phyloP scores from a whole-genome alignment of 345 rosid genomes.

The Eucalyptus sp. region DNA sequence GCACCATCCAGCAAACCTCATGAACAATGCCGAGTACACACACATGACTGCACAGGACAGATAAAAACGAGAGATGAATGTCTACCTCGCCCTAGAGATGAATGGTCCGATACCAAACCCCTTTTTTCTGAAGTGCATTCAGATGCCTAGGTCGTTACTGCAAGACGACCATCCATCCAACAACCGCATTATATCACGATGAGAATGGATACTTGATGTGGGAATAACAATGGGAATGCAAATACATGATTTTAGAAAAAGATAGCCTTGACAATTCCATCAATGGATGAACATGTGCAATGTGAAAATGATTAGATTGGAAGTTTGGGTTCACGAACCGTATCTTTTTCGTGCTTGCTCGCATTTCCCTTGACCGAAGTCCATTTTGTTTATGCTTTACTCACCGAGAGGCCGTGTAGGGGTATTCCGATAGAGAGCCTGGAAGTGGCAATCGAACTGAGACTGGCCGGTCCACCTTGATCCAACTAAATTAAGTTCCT shows the following conservation, averaged over 20 bases:
- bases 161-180: not conserved
- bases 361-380: not conserved
- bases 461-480: not conserved
- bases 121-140: not conserved
- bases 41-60: slow-evolving; percentile 15
- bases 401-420: not conserved
- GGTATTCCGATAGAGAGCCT: not conserved
- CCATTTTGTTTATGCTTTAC: not conserved
- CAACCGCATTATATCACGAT: not conserved
- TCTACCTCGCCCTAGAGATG: not conserved
- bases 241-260: not conserved
- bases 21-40: slow-evolving; percentile 20
- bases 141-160: not conserved
- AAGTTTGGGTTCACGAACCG: not conserved
- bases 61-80: not conserved
- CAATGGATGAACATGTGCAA: not conserved
- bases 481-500: not conserved
- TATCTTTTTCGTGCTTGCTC: not conserved
- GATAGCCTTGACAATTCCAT: not conserved
- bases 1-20: slow-evolving; percentile 45
- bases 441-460: not conserved
- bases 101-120: not conserved
- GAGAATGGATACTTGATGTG: not conserved
- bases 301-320: not conserved
- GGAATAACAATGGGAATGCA: not conserved